Base-by-base conservation (phyloP, 176 grass and related monocot genomes). In the Phyllostachys edulis region DNA sequence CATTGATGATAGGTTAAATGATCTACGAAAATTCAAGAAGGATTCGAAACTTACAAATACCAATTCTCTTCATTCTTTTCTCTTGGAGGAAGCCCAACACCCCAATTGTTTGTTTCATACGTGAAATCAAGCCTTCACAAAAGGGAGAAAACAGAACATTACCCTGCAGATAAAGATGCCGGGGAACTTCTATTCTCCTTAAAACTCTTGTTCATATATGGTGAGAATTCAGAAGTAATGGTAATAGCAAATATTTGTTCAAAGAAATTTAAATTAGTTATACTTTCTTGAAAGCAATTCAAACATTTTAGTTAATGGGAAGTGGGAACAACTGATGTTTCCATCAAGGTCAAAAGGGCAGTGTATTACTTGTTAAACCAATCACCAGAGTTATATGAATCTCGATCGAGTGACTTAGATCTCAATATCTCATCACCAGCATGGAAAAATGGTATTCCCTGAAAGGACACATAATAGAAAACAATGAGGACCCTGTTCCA, bases 381-480 rank as follows among this genome's bases (percentile, higher is more conserved):
- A 88, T 97, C 95, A 82, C 90, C 92, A 73, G 95, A 94, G 76
- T 97, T 91, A 74, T 93, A 97, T 6, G 95, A 97, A 90, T 97
- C 95, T 84, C 95, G 92, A 85, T 97, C 95, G 55, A 97, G 82
- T 34, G 92, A 97, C 78, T 97, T 97, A n/a, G 95, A 94, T 77
- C 92, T 85, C 56, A 97, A 74, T 84, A 97, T 88, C 87, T 91
- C 95, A 86, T 97, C 95, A 37, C 95, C 95, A 89, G 90, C 90
- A 91, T 97, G 95, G 71, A 97, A 97, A 77, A 97, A 94, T 37
- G 95, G 92, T 87, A 97, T 92, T 84, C 95, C 95, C 95, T 97
- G 72, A 45, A 71, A 89, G 49, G n/a, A 80, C 12, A 84, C 21
- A 66, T 26, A 38, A 29, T 1, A 38, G 59, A 29, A 78, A 29